Base-by-base conservation (phyloP, 2,329 filamentous ascomycete genomes). In the Penicillium janthinellum region DNA sequence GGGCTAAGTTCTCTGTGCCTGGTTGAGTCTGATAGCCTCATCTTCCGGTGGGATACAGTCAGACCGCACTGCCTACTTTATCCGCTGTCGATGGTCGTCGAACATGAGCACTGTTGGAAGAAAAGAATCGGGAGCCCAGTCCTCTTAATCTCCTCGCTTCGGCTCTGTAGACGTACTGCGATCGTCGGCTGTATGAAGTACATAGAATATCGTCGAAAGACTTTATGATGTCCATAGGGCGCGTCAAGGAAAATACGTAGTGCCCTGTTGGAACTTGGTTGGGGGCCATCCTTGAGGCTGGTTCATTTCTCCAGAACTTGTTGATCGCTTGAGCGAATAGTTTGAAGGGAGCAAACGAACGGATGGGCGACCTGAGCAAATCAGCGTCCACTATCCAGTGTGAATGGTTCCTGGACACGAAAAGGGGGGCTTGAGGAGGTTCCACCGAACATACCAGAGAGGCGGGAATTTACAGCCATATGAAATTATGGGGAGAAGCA, bases 391-490 rank as follows among this genome's bases (percentile, higher is more conserved):
- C 11, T n/a, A 15, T 48, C 38, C 6, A 47, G 44, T n/a, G 44
- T 52, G 35, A 22, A 53, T 53, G 39, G 56, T 57, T 53, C 49
- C 56, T 53, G 48, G 56, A 37, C 28, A 31, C 11, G 50, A 57
- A 57, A 44, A 49, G 49, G 56, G 28, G 28, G 25, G 35, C 25
- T 10, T 38, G 38, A 25, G 22, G 54, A 41, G 42, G 51, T 53
- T 25, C 51, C 51, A 53, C 51, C 48, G n/a, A 50, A 51, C 54
- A 57, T 57, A 39, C 56, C 56, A 52, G 49, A 53, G 51, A 20
- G 48, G 39, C 55, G 49, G 56, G 49, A 51, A 44, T 52, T 37
- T 42, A 57, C 49, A 57, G 41, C 49, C 55, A 57, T 52, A 17
- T 11, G 35, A 44, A 31, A 25, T n/a, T 17, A 53, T 37, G 41